phyloP scores from a whole-genome alignment of 208 protist species.

The Leishmania tarentolae region DNA sequence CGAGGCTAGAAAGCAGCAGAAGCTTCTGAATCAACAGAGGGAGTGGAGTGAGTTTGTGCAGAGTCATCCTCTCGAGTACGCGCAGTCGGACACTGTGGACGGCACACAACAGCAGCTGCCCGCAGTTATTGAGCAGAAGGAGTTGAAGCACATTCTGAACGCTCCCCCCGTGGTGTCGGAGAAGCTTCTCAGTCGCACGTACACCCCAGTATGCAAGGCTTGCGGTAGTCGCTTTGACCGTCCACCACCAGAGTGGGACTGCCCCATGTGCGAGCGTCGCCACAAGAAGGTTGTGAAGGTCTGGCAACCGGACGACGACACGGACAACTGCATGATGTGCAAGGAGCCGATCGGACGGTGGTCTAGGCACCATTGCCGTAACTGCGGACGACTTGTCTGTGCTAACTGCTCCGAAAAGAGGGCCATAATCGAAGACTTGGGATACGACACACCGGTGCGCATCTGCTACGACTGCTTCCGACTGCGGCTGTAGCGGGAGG shows the following conservation, averaged over 20 bases:
- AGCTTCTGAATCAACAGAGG: constrained; percentile 50
- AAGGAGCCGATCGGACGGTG: constrained; percentile 61
- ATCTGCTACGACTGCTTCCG: constrained; percentile 83
- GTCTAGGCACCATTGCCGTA: constrained; percentile 88
- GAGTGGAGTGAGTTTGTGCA: constrained; percentile 84
- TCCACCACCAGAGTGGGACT: constrained; percentile 77
- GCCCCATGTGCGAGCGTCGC: constrained; percentile 57
- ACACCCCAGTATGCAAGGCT: constrained; percentile 69
- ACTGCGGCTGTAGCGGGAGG: background rate
- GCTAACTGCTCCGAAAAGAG: constrained; percentile 56
- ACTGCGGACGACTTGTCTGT: constrained; percentile 81
- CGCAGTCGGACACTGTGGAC: constrained; percentile 2
- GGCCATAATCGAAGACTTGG: constrained; percentile 61
- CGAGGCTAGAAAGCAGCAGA: constrained; percentile 33
- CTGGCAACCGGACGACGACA: constrained; percentile 82
- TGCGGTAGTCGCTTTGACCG: constrained; percentile 58
- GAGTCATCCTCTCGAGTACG: constrained; percentile 75
- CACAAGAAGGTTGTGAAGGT: constrained; percentile 50
- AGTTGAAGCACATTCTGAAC: constrained; percentile 57
- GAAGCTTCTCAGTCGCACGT: constrained; percentile 62
- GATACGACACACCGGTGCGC: constrained; percentile 65
- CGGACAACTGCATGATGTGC: constrained; percentile 69
- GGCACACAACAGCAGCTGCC: background rate
- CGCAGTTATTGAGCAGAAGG: constrained; percentile 63
- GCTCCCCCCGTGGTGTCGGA: constrained; percentile 47